phyloP scores from a whole-genome alignment of 305 asterid species.

The Coffea humblotiana region DNA sequence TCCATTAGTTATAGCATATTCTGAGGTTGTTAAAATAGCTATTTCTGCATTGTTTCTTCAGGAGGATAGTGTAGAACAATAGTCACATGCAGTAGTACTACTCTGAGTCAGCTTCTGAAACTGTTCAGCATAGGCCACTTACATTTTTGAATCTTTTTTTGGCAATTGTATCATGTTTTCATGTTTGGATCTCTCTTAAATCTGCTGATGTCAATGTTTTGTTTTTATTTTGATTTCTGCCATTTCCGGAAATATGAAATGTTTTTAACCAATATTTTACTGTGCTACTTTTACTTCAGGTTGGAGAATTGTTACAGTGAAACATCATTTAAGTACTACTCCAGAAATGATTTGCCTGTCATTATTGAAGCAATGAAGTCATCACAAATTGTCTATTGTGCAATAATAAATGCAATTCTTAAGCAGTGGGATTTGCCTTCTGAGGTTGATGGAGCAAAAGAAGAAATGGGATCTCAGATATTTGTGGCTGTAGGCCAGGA shows the following conservation, averaged over 20 bases:
- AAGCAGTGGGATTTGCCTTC: constrained; percentile 56
- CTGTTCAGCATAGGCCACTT: background rate
- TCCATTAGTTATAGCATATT: background rate
- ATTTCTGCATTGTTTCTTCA: background rate
- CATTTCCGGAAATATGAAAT: too few relatives aligned
- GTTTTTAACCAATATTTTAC: background rate
- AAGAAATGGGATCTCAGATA: constrained; percentile 38
- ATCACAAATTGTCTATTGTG: constrained; percentile 36
- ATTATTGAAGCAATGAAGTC: constrained; percentile 63
- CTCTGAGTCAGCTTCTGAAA: background rate
- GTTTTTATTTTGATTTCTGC: background rate
- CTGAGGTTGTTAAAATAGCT: background rate
- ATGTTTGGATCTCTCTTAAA: background rate
- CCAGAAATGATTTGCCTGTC: constrained; percentile 53
- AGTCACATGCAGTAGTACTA: background rate
- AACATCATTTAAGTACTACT: constrained; percentile 52
- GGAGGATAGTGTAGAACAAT: background rate
- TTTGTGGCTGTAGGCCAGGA: background rate
- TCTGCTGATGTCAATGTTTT: background rate
- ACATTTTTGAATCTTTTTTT: background rate
- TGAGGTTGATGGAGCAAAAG: constrained; percentile 46
- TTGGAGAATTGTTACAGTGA: constrained; percentile 53
- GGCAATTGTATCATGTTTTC: background rate
- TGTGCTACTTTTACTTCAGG: constrained; percentile 50
- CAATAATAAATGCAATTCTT: constrained; percentile 50